These are phyloP conservation scores for Trichosporon sp. DNA, from an alignment of 1,284 basidiomycete genomes.

Conservation along the genomic window DNA sequence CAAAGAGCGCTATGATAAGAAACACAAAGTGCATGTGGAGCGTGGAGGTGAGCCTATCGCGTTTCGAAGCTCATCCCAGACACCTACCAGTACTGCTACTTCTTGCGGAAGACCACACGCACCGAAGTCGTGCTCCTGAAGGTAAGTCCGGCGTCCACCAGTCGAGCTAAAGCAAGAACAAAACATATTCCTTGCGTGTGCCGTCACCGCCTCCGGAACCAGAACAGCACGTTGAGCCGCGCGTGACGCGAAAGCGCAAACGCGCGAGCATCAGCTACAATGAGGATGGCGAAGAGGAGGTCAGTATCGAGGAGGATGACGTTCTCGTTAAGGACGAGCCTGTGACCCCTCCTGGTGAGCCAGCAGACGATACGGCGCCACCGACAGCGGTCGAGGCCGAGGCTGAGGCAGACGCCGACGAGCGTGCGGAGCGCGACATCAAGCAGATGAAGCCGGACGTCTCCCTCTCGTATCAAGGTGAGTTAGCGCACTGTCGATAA, in stretches of 20 bases:
- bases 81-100: conserved; percentile 47
- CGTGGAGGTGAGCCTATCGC: conserved; percentile 35
- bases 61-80: conserved; percentile 21
- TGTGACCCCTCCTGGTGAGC: neutral
- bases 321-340: conserved; percentile 28
- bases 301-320: conserved; percentile 16
- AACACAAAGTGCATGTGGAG: conserved; percentile 45
- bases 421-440: conserved; percentile 32
- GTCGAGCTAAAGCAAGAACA: conserved; percentile 28
- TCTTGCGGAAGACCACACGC: conserved; percentile 40
- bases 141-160: conserved; percentile 15
- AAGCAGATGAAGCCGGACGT: conserved; percentile 48
- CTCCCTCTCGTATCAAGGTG: conserved; percentile 40
- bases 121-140: conserved; percentile 47
- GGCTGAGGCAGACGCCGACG: neutral
- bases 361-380: conserved; percentile 2
- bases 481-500: neutral
- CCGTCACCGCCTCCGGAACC: conserved; percentile 32
- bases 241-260: conserved; percentile 23
- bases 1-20: conserved; percentile 30
- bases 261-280: conserved; percentile 4
- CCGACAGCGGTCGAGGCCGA: neutral
- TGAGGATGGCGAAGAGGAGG: conserved; percentile 10
- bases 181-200: conserved; percentile 35
- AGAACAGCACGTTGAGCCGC: neutral